Evolutionary conservation across 176 grass and related monocot genomes (phyloP).

Genomic region (Pontederia paniculata): DNA sequence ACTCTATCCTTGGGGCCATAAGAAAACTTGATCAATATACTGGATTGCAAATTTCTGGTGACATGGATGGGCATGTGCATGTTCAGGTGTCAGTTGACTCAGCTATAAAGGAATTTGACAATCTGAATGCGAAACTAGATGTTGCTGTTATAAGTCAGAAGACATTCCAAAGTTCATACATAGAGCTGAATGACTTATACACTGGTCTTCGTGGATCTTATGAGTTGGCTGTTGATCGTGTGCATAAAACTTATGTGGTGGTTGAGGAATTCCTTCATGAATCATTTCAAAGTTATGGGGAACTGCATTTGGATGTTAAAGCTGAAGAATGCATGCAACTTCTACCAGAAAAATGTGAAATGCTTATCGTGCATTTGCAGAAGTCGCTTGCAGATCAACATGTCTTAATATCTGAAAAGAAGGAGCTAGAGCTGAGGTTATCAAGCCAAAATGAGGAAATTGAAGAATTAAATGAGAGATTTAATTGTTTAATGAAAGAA

Average conservation of each 20-base stretch:
- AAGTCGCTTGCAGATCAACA: conserved; percentile 41
- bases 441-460: conserved; percentile 61
- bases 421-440: conserved; percentile 46
- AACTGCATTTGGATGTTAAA: conserved; percentile 26
- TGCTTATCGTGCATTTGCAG: conserved; percentile 40
- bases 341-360: conserved; percentile 41
- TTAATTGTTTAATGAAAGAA: conserved; percentile 47
- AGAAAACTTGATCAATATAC: conserved; percentile 36
- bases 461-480: conserved; percentile 56
- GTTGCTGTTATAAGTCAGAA: conserved; percentile 41
- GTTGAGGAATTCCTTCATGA: conserved; percentile 38
- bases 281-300: conserved; percentile 28
- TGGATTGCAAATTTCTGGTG: conserved; percentile 20
- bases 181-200: conserved; percentile 25
- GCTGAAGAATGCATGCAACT: conserved; percentile 29
- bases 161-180: conserved; percentile 35
- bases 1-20: conserved; percentile 31
- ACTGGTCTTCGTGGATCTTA: conserved; percentile 40
- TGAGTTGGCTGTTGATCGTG: conserved; percentile 32
- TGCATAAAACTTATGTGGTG: conserved; percentile 37
- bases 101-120: conserved; percentile 34
- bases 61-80: conserved; percentile 20
- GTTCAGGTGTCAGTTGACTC: conserved; percentile 44
- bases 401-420: conserved; percentile 33
- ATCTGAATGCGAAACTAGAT: conserved; percentile 38